Percentiles rank a stretch among this genome's conserved stretches.
Conservation (phyloP, 2,329 filamentous ascomycete species). For the Coniochaeta sp. region DNA sequence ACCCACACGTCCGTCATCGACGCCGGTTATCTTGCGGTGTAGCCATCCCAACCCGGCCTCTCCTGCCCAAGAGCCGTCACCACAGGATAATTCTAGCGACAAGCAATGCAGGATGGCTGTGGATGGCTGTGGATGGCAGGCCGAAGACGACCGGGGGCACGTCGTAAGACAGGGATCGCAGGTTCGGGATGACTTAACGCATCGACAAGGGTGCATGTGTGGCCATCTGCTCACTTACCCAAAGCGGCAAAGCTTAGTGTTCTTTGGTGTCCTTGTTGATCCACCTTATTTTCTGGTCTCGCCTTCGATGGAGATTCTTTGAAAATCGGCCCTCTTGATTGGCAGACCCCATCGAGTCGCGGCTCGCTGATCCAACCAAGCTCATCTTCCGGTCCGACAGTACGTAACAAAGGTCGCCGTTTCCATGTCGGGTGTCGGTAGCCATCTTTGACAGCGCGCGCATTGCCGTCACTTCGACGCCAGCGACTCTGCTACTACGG, state of each 20-base stretch:
- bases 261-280: neutral
- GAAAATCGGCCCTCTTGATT: neutral
- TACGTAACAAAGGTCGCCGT: neutral
- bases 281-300: neutral
- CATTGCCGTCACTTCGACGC: neutral
- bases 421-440: neutral
- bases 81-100: neutral
- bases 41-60: neutral
- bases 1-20: neutral
- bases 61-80: neutral
- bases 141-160: neutral
- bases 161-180: neutral
- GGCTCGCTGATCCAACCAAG: neutral
- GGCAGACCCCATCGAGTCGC: neutral
- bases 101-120: too few relatives aligned
- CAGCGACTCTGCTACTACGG: neutral
- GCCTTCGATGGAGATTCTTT: neutral
- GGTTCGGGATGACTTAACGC: neutral
- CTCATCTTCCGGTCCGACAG: neutral
- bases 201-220: neutral
- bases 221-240: slow-evolving; percentile 6
- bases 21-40: neutral
- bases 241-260: neutral
- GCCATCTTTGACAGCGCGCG: neutral
- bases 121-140: too few relatives aligned